These are phyloP conservation scores for Porcisia deanei DNA, from an alignment of 208 protist genomes.

Conservation along the genomic window DNA sequence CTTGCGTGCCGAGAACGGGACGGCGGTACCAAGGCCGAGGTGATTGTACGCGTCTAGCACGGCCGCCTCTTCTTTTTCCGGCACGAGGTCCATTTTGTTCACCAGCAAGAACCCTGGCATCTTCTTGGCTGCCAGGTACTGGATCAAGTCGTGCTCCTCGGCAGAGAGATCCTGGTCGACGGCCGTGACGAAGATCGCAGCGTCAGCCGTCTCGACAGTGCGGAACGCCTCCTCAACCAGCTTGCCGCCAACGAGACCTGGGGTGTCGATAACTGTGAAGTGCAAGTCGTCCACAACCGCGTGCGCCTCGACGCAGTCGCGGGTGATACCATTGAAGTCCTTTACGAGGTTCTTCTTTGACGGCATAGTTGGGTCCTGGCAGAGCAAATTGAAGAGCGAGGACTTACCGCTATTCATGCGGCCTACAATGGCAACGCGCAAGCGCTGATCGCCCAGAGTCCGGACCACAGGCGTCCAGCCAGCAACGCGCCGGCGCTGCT, in stretches of 20 bases:
- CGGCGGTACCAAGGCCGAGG: conserved; percentile 72
- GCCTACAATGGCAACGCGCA: conserved; percentile 88
- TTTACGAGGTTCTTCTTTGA: conserved; percentile 71
- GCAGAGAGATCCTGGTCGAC: conserved; percentile 64
- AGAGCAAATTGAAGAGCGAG: conserved; percentile 89
- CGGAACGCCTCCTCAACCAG: conserved; percentile 87
- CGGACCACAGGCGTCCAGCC: conserved; percentile 86
- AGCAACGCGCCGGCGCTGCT: conserved; percentile 72
- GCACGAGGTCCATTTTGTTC: conserved; percentile 91
- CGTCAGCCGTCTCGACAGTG: conserved; percentile 85
- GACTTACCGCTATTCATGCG: conserved; percentile 92
- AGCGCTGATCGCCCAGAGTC: conserved; percentile 73
- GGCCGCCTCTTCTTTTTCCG: conserved; percentile 47
- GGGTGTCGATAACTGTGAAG: conserved; percentile 92
- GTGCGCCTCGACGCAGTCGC: conserved; percentile 83
- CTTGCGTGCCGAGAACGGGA: conserved; percentile 72
- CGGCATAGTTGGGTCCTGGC: conserved; percentile 63
- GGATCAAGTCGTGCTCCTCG: conserved; percentile 69
- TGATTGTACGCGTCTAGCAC: conserved; percentile 62
- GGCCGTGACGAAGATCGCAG: conserved; percentile 73
- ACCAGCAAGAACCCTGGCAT: conserved; percentile 78
- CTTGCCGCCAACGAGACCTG: conserved; percentile 71
- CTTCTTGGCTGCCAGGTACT: conserved; percentile 68
- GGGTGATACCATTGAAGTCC: conserved; percentile 88
- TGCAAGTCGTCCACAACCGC: conserved; percentile 70